Evolutionary conservation across 2,329 filamentous ascomycete genomes (phyloP).

Genomic region (Venturia nashicola): DNA sequence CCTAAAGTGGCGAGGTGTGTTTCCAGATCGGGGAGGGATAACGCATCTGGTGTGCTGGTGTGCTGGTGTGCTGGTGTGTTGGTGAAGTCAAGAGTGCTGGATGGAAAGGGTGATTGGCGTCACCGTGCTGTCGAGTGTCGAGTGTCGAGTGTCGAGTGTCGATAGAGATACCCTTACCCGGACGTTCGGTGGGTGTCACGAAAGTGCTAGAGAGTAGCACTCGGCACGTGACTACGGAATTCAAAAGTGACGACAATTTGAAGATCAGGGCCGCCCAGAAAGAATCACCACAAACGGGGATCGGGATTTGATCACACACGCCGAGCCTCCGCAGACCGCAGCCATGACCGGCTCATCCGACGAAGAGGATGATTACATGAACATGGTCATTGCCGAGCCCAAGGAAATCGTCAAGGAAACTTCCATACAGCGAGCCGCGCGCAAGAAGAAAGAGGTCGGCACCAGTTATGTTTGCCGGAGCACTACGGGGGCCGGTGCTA

Average conservation of each 20-base stretch:
- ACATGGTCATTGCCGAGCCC: conserved; percentile 73
- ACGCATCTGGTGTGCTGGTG: background rate
- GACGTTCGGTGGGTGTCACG: background rate
- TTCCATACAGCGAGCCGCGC: conserved; percentile 46
- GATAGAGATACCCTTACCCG: background rate
- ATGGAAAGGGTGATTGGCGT: no score
- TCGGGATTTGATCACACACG: background rate
- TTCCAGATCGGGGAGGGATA: background rate
- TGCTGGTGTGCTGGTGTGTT: no score
- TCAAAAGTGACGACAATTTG: background rate
- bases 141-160: no score
- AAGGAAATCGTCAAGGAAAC: conserved; percentile 42
- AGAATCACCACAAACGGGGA: background rate
- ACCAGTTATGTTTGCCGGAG: conserved; percentile 14
- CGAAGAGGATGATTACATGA: conserved; percentile 94
- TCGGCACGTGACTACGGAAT: background rate
- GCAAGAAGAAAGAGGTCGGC: conserved; percentile 38
- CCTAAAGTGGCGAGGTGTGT: background rate
- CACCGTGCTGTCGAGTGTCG: no score
- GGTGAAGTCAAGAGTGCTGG: background rate
- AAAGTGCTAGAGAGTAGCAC: background rate
- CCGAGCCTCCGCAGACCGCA: background rate
- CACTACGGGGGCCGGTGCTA: conserved; percentile 13
- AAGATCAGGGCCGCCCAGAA: background rate
- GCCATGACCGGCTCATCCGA: conserved; percentile 30